Evolutionary conservation across 1,139 yeast species (phyloP), one percentile per base, ranked within the genome.

Genomic region (Blastobotrys serpentis): DNA sequence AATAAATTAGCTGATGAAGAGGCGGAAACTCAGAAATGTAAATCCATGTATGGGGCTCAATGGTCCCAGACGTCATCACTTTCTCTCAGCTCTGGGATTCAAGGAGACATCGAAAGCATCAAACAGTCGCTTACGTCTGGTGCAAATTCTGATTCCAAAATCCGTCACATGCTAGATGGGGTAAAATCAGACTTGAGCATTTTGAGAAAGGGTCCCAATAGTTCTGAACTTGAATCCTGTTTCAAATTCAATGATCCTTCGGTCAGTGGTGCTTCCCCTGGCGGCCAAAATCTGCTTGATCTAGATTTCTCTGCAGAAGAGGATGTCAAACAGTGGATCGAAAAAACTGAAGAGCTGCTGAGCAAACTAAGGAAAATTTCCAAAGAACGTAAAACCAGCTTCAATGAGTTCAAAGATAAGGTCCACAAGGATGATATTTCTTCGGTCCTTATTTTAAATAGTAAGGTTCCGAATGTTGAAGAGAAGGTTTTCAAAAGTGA

Each of bases 341-440:
- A 70, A 38, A 65, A 68, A 11, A 66, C 78, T 48, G 71, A 78
- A 55, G 75, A 72, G 52, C 58, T 76, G 6, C 60, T 74, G 30
- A 66, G 65, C 26, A 73, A 72, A 48, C 61, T 82, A 52, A 75
- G 74, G 36, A 68, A 71, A 50, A 52, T 84, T 33, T 76, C 78
- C 58, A 71, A 77, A 26, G 92, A 85, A 60, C 80, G 95, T 48
- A 66, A 70, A 16, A 73, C 79, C 41, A 74, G 84, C 2, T 72
- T 86, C 40, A 74, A 74, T 2, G 87, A 81, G 44, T 74, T 90
- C 61, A 89, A 88, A 62, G 75, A 72, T 5, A 78, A 78, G 48
- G 82, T 87, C 37, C 95, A 84, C 59, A 74, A 77, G 17, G 98
- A 92, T 66, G 97, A 92, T 63, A 88, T 90, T 46, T 84, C 96